Evolutionary conservation across 2,329 filamentous ascomycete genomes (phyloP).

Genomic region (Talaromyces albobiverticillius): DNA sequence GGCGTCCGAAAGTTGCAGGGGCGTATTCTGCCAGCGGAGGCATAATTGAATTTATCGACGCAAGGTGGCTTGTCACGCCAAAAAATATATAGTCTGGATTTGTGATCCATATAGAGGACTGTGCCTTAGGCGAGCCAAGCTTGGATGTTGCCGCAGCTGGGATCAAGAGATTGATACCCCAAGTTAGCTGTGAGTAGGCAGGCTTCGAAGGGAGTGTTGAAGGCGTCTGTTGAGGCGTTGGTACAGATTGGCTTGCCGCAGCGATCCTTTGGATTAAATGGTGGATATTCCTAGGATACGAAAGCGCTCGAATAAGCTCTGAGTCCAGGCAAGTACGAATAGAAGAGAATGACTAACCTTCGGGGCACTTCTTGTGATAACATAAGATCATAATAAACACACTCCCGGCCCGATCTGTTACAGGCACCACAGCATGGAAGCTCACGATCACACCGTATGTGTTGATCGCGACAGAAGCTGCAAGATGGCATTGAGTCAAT

Average conservation of each 20-base stretch:
- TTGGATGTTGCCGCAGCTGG: not conserved
- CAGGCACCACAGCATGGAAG: constrained; percentile 5
- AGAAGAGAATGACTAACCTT: not conserved
- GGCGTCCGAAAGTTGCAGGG: not conserved
- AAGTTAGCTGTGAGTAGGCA: not conserved
- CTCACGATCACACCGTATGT: constrained; percentile 6
- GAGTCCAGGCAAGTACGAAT: not conserved
- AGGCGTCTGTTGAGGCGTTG: not conserved
- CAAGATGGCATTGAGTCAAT: constrained; percentile 4
- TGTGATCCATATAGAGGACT: constrained; percentile 5
- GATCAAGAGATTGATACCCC: constrained; percentile 8
- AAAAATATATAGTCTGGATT: constrained; percentile 2
- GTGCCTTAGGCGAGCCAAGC: too few species aligned
- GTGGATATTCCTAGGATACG: constrained; percentile 1
- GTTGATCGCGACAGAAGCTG: constrained; percentile 9
- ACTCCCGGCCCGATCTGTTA: constrained; percentile 2
- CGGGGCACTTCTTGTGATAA: constrained; percentile 5
- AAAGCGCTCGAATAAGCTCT: not conserved
- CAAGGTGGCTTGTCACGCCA: constrained; percentile 6
- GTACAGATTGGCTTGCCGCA: constrained; percentile 2
- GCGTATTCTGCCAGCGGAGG: not conserved
- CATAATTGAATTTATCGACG: constrained; percentile 5
- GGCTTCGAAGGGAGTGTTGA: not conserved
- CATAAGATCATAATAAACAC: constrained; percentile 8
- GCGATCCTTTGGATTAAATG: constrained; percentile 3